phyloP scores from a whole-genome alignment of 2,329 filamentous ascomycete species.

The Colletotrichum noveboracense region DNA sequence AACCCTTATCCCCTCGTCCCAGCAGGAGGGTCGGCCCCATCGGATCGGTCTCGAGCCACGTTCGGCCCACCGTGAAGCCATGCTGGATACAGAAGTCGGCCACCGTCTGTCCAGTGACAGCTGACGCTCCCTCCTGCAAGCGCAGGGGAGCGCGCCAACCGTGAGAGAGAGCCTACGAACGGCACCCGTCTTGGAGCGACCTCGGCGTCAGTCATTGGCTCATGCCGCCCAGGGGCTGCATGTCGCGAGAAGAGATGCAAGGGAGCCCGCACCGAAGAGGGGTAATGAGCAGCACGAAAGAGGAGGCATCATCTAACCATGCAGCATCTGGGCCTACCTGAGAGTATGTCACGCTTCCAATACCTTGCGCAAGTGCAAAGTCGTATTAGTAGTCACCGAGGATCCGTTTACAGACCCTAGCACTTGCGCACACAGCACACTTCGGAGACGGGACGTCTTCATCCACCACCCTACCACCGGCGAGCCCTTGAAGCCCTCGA shows the following conservation, averaged over 20 bases:
- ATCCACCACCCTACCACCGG: not conserved
- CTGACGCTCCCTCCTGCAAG: conserved; percentile 10
- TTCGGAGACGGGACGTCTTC: not conserved
- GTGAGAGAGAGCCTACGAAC: conserved; percentile 1
- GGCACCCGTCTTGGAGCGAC: not conserved
- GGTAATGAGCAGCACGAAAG: conserved; percentile 13
- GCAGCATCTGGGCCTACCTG: not conserved
- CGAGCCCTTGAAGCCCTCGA: not conserved
- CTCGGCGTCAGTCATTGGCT: conserved; percentile 14
- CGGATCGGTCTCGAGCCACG: conserved; percentile 16
- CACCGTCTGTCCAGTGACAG: conserved; percentile 15
- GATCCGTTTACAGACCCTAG: not conserved
- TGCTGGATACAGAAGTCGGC: conserved; percentile 5
- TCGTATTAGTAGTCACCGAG: not conserved
- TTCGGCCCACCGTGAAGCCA: conserved; percentile 12
- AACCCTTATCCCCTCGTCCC: not conserved
- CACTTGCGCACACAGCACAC: not conserved
- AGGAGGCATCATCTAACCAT: conserved; percentile 9
- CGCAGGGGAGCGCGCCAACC: conserved; percentile 16
- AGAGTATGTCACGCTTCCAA: not conserved
- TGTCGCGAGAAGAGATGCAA: conserved; percentile 12
- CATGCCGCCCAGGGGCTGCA: conserved; percentile 12
- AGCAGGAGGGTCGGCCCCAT: conserved; percentile 5
- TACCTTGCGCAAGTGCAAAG: not conserved
- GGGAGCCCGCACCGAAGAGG: conserved; percentile 11